Evolutionary conservation across 495 filamentous ascomycete genomes (phyloP).

Genomic region (Lasiosphaeria hispida): DNA sequence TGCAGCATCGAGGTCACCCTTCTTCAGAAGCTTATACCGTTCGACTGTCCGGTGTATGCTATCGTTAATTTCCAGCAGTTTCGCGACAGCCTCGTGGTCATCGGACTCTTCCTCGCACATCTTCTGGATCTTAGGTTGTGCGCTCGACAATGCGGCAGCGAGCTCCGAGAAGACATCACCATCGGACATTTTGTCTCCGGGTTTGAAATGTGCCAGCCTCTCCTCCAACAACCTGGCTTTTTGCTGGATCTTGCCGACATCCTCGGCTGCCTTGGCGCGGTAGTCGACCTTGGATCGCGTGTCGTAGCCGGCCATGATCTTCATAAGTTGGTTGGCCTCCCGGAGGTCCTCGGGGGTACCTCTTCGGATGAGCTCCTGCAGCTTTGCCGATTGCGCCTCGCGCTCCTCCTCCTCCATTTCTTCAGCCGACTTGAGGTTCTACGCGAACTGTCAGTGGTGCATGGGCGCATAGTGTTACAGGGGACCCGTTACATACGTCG

Average conservation of each 20-base stretch:
- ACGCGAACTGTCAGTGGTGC: constrained; percentile 7
- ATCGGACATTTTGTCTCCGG: constrained; percentile 78
- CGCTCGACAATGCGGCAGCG: constrained; percentile 84
- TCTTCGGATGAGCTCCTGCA: constrained; percentile 92
- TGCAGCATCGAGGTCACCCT: constrained; percentile 88
- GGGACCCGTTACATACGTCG: constrained; percentile 63
- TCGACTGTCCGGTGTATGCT: constrained; percentile 97
- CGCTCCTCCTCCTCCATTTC: constrained; percentile 98
- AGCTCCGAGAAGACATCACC: constrained; percentile 97
- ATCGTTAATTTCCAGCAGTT: constrained; percentile 95
- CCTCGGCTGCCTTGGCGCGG: constrained; percentile 93
- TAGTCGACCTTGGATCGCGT: constrained; percentile 95
- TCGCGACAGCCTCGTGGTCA: constrained; percentile 91
- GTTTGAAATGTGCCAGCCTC: constrained; percentile 78
- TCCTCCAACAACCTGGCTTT: constrained; percentile 92
- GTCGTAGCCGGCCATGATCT: constrained; percentile 97
- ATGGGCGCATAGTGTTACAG: neutral
- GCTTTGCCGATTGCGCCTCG: constrained; percentile 92
- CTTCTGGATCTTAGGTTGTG: constrained; percentile 96
- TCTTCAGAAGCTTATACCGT: constrained; percentile 89
- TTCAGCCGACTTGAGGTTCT: constrained; percentile 94
- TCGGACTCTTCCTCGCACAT: constrained; percentile 99
- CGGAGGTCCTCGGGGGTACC: constrained; percentile 89
- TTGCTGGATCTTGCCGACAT: constrained; percentile 87
- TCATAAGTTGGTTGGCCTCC: constrained; percentile 96